Base-by-base conservation (phyloP, 148 eudicot species). In the Camellia sinensis region DNA sequence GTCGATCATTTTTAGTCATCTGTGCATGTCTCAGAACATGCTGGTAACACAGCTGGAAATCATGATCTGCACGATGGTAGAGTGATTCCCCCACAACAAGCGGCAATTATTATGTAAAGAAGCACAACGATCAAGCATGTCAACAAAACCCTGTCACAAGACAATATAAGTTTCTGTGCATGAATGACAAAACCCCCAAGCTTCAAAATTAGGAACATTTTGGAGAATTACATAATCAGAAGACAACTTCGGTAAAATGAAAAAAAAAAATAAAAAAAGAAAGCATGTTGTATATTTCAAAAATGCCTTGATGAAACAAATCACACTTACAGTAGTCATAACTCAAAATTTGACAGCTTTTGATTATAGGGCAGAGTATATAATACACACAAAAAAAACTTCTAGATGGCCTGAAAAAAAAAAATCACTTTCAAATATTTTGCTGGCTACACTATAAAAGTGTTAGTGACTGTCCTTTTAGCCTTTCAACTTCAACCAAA, bases 1-100 rank as follows among this genome's bases (percentile, higher is more conserved):
- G 6, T 7, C 19, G 21, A 21, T 78, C 11, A 66, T 52, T 41
- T 43, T 14, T 12, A 29, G 57, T 22, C 45, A 8, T 5, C 46
- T 21, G 46, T 67, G 46, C 67, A 75, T 21, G 18, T 70, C 76
- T 76, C 62, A 13, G 17, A 61, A 80, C 7, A 29, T 64, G 45
- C 14, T 3, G 5, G 18, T 57, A n/a, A 70, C 29, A 46, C 60
- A 76, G 29, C 60, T 75, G 40, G 48, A 69, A 69, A 29, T 81
- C 83, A 86, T 73, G 95, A 86, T 88, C 98, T 84, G 87, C 99
- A 93, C 75, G 93, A 88, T 19, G 99, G 90, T 53, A 95, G 87
- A 78, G 90, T 89, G 83, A 93, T 86, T 81, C 99, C 98, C 73
- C 98, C 98, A 69, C 98, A 95, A 76, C 83, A 81, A 77, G 91